Percentiles rank a stretch among this genome's conserved stretches.
Evolutionary conservation across 768 basidiomycete species (phyloP).

Genomic region (Rhizopogon rudus): DNA sequence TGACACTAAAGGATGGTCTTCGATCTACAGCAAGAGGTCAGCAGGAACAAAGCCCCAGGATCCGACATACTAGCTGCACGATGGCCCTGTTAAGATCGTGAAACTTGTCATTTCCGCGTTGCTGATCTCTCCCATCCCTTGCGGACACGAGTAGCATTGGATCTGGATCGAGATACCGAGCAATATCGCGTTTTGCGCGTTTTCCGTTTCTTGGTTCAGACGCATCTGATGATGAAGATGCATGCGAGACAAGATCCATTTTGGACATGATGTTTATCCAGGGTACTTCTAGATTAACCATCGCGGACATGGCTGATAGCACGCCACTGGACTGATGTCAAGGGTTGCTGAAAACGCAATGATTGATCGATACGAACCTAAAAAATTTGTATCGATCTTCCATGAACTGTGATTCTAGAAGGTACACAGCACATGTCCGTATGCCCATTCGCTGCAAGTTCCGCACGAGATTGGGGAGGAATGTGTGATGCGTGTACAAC

Average conservation of each 20-base stretch:
- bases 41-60: background rate
- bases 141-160: conserved; percentile 75
- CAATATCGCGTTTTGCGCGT: conserved; percentile 73
- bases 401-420: conserved; percentile 99
- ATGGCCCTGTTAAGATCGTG: conserved; percentile 94
- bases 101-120: conserved; percentile 74
- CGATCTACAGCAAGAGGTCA: conserved; percentile 56
- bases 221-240: conserved; percentile 26
- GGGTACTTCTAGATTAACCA: conserved; percentile 96
- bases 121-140: conserved; percentile 40
- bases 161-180: conserved; percentile 95
- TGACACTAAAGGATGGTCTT: conserved; percentile 96
- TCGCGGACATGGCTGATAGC: conserved; percentile 96
- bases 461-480: conserved; percentile 87
- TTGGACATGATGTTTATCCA: conserved; percentile 99
- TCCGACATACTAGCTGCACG: conserved; percentile 74
- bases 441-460: conserved; percentile 72
- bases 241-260: conserved; percentile 86
- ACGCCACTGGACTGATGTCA: conserved; percentile 60
- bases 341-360: background rate
- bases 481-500: conserved; percentile 96
- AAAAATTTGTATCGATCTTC: conserved; percentile 99
- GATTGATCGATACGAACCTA: conserved; percentile 42
- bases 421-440: conserved; percentile 83
- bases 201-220: conserved; percentile 67